phyloP scores from a whole-genome alignment of 352 stramenopile species.

The Phytophthora sp. region DNA sequence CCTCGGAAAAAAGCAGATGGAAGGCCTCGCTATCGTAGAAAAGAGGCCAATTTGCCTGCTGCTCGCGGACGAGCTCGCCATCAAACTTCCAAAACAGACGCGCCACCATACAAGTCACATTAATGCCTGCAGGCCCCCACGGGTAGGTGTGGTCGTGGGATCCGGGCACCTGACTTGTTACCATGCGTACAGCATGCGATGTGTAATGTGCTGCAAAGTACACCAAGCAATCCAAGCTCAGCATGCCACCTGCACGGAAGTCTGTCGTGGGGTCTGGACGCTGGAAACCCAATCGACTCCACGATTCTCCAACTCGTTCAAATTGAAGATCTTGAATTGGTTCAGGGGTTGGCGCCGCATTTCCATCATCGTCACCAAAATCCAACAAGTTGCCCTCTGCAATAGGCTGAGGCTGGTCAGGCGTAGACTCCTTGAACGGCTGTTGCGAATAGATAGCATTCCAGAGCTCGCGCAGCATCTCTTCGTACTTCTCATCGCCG shows the following conservation, averaged over 20 bases:
- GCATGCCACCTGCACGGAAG: slow-evolving; percentile 80
- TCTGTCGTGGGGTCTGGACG: slow-evolving; percentile 86
- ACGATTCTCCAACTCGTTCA: slow-evolving; percentile 75
- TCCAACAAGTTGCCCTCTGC: slow-evolving; percentile 36
- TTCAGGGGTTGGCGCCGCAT: slow-evolving; percentile 1
- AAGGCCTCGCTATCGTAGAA: slow-evolving; percentile 76
- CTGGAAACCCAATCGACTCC: slow-evolving; percentile 85
- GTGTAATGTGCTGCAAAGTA: slow-evolving; percentile 82
- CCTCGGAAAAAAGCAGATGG: slow-evolving; percentile 80
- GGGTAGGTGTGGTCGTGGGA: slow-evolving; percentile 86
- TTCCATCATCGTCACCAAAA: slow-evolving; percentile 20
- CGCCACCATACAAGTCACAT: slow-evolving; percentile 85
- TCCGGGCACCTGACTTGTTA: slow-evolving; percentile 76
- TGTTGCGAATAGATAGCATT: slow-evolving; percentile 65
- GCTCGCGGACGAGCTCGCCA: slow-evolving; percentile 69
- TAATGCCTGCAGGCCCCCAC: slow-evolving; percentile 85
- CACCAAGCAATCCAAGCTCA: slow-evolving; percentile 82
- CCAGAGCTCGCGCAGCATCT: slow-evolving; percentile 67
- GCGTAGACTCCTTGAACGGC: slow-evolving; percentile 33
- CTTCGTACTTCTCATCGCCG: slow-evolving; percentile 69
- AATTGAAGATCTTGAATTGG: slow-evolving; percentile 42
- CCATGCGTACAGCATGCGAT: slow-evolving; percentile 74
- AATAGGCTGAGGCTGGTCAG: slow-evolving; percentile 24
- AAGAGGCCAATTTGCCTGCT: slow-evolving; percentile 71
- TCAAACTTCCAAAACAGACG: slow-evolving; percentile 85